Conservation (phyloP, 2,329 filamentous ascomycete species). For the Onygenales sp. region DNA sequence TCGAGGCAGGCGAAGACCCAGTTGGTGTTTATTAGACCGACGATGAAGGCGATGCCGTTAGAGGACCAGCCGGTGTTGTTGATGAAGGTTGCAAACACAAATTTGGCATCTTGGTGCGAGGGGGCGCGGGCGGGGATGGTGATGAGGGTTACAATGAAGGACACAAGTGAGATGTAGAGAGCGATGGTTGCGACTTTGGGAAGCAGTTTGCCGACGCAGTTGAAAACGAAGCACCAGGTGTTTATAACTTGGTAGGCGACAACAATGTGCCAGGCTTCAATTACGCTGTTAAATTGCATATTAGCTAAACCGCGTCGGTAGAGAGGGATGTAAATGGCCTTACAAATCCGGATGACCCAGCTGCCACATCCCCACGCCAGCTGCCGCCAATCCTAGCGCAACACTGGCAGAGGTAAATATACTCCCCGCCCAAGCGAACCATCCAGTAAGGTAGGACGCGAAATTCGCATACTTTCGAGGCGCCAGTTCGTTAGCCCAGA, state of each 20-base stretch:
- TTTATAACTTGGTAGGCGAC: conserved; percentile 40
- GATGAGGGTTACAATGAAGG: conserved; percentile 41
- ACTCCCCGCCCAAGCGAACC: conserved; percentile 45
- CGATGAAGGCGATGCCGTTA: conserved; percentile 42
- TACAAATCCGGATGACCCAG: conserved; percentile 45
- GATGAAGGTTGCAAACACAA: conserved; percentile 45
- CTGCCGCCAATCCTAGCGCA: conserved; percentile 39
- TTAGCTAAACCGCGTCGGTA: not conserved
- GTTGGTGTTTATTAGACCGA: conserved; percentile 43
- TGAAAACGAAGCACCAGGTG: conserved; percentile 41
- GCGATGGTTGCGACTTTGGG: conserved; percentile 33
- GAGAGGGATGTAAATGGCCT: conserved; percentile 14
- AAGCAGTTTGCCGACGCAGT: conserved; percentile 32
- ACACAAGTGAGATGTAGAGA: conserved; percentile 38
- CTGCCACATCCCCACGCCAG: conserved; percentile 43
- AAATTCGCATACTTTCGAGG: conserved; percentile 37
- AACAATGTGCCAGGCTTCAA: conserved; percentile 28
- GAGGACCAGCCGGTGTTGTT: conserved; percentile 42
- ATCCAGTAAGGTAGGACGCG: conserved; percentile 40
- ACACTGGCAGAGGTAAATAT: conserved; percentile 47
- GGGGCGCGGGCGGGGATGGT: conserved; percentile 37
- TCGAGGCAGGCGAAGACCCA: conserved; percentile 44
- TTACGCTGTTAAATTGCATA: conserved; percentile 14
- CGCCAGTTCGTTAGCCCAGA: conserved; percentile 41
- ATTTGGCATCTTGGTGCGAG: conserved; percentile 35